Evolutionary conservation across 345 rosid genomes (phyloP).

Genomic region (Arabidopsis suecica): DNA sequence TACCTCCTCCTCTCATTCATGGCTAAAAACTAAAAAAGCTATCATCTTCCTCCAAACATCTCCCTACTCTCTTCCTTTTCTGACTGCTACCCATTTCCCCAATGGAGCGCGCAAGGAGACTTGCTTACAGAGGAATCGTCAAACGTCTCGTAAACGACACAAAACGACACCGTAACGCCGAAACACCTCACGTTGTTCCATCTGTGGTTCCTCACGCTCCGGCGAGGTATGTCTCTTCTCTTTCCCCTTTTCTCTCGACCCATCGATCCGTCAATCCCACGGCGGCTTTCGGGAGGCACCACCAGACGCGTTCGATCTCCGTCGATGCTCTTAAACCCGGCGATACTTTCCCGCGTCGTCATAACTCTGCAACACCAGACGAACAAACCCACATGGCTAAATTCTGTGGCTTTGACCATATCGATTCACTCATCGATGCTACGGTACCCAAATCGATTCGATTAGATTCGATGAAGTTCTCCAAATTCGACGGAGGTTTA

Average conservation of each 20-base stretch:
- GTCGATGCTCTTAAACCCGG: slow-evolving; percentile 71
- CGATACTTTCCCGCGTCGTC: slow-evolving; percentile 93
- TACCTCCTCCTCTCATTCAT: slow-evolving; percentile 28
- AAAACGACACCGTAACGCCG: slow-evolving; percentile 55
- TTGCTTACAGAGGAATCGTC: slow-evolving; percentile 83
- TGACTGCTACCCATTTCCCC: not conserved
- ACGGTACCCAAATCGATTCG: slow-evolving; percentile 99
- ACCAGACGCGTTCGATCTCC: slow-evolving; percentile 70
- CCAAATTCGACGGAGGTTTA: slow-evolving; percentile 84
- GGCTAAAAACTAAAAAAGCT: slow-evolving; percentile 36
- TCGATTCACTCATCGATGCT: slow-evolving; percentile 76
- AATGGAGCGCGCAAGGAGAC: slow-evolving; percentile 91
- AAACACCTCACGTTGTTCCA: slow-evolving; percentile 37
- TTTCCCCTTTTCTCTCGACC: slow-evolving; percentile 57
- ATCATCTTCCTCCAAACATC: slow-evolving; percentile 19
- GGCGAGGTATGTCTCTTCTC: slow-evolving; percentile 76
- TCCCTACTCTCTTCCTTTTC: not conserved
- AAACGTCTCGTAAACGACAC: slow-evolving; percentile 66
- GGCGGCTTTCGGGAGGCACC: slow-evolving; percentile 31
- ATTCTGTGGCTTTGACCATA: slow-evolving; percentile 68
- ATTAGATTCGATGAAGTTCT: slow-evolving; percentile 80
- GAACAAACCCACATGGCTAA: slow-evolving; percentile 82
- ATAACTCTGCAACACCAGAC: slow-evolving; percentile 91
- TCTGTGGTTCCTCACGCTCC: slow-evolving; percentile 50
- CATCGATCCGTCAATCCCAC: slow-evolving; percentile 45